Percentiles rank a stretch among this genome's conserved stretches.
Conservation (phyloP, 805 yeast species). For the Lachancea nothofagi region DNA sequence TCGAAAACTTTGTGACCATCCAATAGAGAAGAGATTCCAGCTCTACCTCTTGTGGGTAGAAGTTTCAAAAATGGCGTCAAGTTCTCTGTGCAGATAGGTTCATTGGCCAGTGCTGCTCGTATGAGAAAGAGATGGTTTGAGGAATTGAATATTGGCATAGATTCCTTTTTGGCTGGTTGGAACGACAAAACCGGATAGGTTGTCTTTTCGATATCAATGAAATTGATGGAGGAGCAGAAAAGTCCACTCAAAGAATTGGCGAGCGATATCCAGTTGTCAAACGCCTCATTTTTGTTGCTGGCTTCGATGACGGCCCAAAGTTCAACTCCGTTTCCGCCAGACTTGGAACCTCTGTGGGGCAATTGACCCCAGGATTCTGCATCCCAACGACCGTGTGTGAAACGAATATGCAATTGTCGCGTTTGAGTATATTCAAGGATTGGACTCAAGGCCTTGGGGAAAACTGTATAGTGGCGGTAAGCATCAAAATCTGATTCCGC, state of each 20-base stretch:
- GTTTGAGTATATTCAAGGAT: constrained; percentile 60
- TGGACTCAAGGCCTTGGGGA: constrained; percentile 80
- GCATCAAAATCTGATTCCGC: constrained; percentile 20
- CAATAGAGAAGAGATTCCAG: constrained; percentile 77
- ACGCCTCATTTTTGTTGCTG: constrained; percentile 45
- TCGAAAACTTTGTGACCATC: constrained; percentile 91
- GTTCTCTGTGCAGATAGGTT: constrained; percentile 95
- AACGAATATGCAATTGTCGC: constrained; percentile 74
- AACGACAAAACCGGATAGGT: constrained; percentile 52
- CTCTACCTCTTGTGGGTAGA: constrained; percentile 85
- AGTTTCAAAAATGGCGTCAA: constrained; percentile 87
- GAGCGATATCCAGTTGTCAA: constrained; percentile 60
- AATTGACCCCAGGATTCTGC: constrained; percentile 78
- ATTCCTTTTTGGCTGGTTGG: constrained; percentile 19
- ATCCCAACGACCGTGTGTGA: constrained; percentile 96
- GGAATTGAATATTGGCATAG: constrained; percentile 27
- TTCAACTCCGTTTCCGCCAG: constrained; percentile 96
- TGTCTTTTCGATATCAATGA: constrained; percentile 74
- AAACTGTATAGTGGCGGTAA: constrained; percentile 52
- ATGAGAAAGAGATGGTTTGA: constrained; percentile 47
- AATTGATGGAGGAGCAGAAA: constrained; percentile 91
- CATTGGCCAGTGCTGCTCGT: constrained; percentile 87
- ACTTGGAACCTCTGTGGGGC: constrained; percentile 61
- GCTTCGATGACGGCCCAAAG: constrained; percentile 84
- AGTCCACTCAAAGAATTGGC: constrained; percentile 79